These are phyloP conservation scores for Geotrichum australiense DNA, from an alignment of 1,139 yeast species.

Conservation along the genomic window DNA sequence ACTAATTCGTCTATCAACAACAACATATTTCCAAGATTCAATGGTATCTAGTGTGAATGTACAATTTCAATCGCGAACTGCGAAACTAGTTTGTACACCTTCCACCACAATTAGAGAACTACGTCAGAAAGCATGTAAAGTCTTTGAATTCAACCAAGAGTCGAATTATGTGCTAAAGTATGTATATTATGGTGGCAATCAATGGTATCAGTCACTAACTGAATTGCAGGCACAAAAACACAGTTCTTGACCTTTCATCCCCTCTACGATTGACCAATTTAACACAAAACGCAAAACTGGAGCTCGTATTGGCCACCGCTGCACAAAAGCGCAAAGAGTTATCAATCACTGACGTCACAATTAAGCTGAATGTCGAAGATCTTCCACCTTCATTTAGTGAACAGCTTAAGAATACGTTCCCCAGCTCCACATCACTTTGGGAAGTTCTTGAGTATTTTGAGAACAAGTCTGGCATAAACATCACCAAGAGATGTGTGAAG, in stretches of 20 bases:
- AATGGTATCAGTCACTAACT: not conserved
- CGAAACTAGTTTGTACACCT: slow-evolving; percentile 26
- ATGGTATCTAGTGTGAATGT: slow-evolving; percentile 19
- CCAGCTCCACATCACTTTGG: slow-evolving; percentile 23
- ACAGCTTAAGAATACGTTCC: slow-evolving; percentile 24
- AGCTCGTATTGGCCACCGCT: slow-evolving; percentile 22
- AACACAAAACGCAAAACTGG: slow-evolving; percentile 28
- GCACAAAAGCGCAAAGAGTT: slow-evolving; percentile 14
- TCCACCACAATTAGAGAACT: slow-evolving; percentile 27
- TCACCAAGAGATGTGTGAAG: slow-evolving; percentile 24
- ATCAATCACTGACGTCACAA: slow-evolving; percentile 19
- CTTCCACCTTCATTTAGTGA: slow-evolving; percentile 24
- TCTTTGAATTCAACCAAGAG: slow-evolving; percentile 22
- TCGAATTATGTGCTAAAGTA: slow-evolving; percentile 24
- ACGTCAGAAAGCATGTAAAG: slow-evolving; percentile 25
- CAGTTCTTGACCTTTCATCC: slow-evolving; percentile 23
- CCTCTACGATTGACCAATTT: slow-evolving; percentile 28
- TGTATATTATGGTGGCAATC: slow-evolving; percentile 12
- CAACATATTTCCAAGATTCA: too few relatives aligned
- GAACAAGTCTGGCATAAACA: slow-evolving; percentile 25
- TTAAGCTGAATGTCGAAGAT: slow-evolving; percentile 26
- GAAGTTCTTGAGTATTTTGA: slow-evolving; percentile 26
- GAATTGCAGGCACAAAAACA: slow-evolving; percentile 15
- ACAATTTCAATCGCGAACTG: slow-evolving; percentile 21
- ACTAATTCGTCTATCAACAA: too few relatives aligned